Evolutionary conservation across 805 yeast species (phyloP).

Genomic region (Candida ponderosae): DNA sequence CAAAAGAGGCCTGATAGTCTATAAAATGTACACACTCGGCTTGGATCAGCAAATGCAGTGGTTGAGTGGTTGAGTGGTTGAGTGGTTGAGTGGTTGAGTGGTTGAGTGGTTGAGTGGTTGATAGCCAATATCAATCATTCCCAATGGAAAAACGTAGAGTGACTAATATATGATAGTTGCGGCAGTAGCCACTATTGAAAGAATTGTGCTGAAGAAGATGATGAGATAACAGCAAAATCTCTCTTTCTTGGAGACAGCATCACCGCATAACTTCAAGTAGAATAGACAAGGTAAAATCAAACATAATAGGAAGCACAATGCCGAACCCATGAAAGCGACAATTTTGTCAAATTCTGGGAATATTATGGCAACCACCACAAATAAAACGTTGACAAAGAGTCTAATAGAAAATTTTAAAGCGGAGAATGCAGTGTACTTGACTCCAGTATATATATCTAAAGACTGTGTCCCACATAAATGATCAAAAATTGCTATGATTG

Average conservation of each 20-base stretch:
- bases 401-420: slow-evolving; percentile 17
- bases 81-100: too few species aligned
- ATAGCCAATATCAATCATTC: too few species aligned
- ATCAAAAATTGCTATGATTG: slow-evolving; percentile 68
- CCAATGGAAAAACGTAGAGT: too few species aligned
- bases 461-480: slow-evolving; percentile 31
- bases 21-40: too few species aligned
- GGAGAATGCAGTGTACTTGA: slow-evolving; percentile 13
- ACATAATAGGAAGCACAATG: slow-evolving; percentile 74
- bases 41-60: too few species aligned
- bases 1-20: too few species aligned
- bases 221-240: slow-evolving; percentile 32
- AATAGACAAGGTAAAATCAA: slow-evolving; percentile 70
- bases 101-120: too few species aligned
- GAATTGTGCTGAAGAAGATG: slow-evolving; percentile 33
- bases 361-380: slow-evolving; percentile 52
- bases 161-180: slow-evolving; percentile 31
- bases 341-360: slow-evolving; percentile 78
- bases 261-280: slow-evolving; percentile 49
- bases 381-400: slow-evolving; percentile 42
- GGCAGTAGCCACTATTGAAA: slow-evolving; percentile 54
- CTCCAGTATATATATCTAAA: slow-evolving; percentile 13
- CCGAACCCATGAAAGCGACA: slow-evolving; percentile 75
- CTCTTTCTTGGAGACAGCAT: slow-evolving; percentile 33
- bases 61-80: too few species aligned